Base-by-base conservation (phyloP, 768 basidiomycete species). In the Rhodotorula paludigena region DNA sequence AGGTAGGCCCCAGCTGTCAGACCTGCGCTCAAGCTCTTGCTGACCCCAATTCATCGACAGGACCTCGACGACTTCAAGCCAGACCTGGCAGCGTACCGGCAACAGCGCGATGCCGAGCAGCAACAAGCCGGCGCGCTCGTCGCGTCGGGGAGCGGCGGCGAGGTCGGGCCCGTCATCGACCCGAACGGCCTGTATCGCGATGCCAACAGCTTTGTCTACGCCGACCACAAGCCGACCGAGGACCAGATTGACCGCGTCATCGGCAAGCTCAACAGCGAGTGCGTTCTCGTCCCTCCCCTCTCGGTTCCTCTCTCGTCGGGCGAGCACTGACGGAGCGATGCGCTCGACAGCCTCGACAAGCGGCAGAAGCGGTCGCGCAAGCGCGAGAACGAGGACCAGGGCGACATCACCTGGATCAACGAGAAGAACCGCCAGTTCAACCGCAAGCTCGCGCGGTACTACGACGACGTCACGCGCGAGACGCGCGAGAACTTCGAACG, bases 401-500 rank as follows among this genome's bases (percentile, higher is more conserved):
- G 90, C 60, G 93, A 97, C 73, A 89, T 99, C 78, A 98, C 92
- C 10, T 99, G 98, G 78, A 99, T 78, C 73, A 78, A 78, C 74
- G 77, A 78, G 61, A 73, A 74, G 65, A 77, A 77, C 68, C 73
- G 76, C 61, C 64, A 69, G 66, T 76, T 99, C 84, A 99, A 99
- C 82, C 70, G 71, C 59, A 91, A 98, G 79, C 87, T 89, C 79
- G 93, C 97, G 79, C 85, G 91, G 70, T 92, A 96, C 54, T 98
- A 96, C 84, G 96, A 97, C 85, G 92, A 92, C 81, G 96, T 97
- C 76, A 99, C 96, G 2, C 80, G 89, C 49, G 93, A 97, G 78
- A 97, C 97, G 71, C 86, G 92, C 56, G 92, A 90, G 32, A 97
- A 92, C 79, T 98, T 98, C 83, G 94, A 99, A 78, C 87, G 94